Evolutionary conservation across 495 filamentous ascomycete species (phyloP).

Genomic region (Xylaria intraflava): DNA sequence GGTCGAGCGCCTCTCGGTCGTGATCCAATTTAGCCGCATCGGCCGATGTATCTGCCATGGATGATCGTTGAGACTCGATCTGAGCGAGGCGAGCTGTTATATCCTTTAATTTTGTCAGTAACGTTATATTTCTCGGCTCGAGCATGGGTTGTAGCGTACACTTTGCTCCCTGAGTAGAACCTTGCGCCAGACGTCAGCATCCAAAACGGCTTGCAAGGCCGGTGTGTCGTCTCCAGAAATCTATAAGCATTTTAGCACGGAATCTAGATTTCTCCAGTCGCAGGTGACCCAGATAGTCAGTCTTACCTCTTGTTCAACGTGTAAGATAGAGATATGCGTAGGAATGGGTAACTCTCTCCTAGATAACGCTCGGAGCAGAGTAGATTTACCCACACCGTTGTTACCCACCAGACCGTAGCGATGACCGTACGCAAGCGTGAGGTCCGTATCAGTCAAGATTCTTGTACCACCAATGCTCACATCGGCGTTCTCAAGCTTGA

Average conservation of each 20-base stretch:
- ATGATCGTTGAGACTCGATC: constrained; percentile 71
- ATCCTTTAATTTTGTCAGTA: constrained; percentile 51
- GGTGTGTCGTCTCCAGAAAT: constrained; percentile 95
- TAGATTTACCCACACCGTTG: constrained; percentile 99
- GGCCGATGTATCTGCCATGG: constrained; percentile 76
- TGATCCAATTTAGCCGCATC: constrained; percentile 79
- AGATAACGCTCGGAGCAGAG: constrained; percentile 82
- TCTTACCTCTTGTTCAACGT: constrained; percentile 93
- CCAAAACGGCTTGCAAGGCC: constrained; percentile 89
- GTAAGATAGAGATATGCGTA: constrained; percentile 95
- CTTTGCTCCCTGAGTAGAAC: constrained; percentile 86
- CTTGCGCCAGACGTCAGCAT: constrained; percentile 98
- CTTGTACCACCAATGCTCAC: constrained; percentile 82
- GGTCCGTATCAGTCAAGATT: constrained; percentile 80
- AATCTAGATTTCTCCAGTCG: background rate
- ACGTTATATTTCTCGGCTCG: background rate
- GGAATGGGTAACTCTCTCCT: constrained; percentile 91
- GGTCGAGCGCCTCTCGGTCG: constrained; percentile 83
- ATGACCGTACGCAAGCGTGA: constrained; percentile 88
- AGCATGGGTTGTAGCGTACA: constrained; percentile 40
- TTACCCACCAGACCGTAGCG: constrained; percentile 96
- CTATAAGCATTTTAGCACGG: constrained; percentile 37
- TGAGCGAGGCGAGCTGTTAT: constrained; percentile 70
- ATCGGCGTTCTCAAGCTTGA: constrained; percentile 95
- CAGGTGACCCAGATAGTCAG: background rate